phyloP scores from a whole-genome alignment of 2,329 filamentous ascomycete genomes.

The Aspergillus luchuensis region DNA sequence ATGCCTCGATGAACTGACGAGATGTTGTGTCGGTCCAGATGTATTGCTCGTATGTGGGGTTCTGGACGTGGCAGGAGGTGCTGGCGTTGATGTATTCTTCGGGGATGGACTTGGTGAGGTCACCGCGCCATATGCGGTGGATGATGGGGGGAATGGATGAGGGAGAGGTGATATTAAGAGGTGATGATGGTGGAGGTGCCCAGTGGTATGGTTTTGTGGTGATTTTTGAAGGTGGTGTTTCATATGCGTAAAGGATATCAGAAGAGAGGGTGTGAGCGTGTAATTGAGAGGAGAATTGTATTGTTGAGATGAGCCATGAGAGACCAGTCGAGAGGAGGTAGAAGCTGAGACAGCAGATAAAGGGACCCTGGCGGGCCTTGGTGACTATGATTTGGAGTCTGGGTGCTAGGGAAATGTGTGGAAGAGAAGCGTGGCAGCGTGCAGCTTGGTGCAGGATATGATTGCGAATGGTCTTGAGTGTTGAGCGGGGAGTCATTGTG shows the following conservation, averaged over 20 bases:
- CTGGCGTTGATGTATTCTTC: neutral
- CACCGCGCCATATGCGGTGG: conserved; percentile 11
- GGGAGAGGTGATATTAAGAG: neutral
- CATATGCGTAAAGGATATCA: neutral
- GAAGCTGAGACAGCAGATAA: neutral
- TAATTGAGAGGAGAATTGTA: neutral
- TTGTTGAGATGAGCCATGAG: neutral
- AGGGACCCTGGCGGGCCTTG: neutral
- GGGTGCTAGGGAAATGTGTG: neutral
- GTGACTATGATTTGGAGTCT: neutral
- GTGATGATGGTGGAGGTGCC: neutral
- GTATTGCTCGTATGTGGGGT: conserved; percentile 6
- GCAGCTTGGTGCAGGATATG: neutral
- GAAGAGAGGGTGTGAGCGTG: neutral
- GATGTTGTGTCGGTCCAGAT: conserved; percentile 3
- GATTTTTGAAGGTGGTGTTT: neutral
- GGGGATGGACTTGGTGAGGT: neutral
- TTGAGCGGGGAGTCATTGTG: neutral
- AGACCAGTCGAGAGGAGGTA: neutral
- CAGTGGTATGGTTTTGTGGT: neutral
- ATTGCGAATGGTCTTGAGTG: neutral
- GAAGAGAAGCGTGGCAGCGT: neutral
- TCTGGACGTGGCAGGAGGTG: neutral
- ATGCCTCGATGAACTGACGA: neutral
- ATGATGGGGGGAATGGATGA: neutral